Evolutionary conservation across 2,329 filamentous ascomycete genomes (phyloP).

Genomic region (Sarocladium oryzae): DNA sequence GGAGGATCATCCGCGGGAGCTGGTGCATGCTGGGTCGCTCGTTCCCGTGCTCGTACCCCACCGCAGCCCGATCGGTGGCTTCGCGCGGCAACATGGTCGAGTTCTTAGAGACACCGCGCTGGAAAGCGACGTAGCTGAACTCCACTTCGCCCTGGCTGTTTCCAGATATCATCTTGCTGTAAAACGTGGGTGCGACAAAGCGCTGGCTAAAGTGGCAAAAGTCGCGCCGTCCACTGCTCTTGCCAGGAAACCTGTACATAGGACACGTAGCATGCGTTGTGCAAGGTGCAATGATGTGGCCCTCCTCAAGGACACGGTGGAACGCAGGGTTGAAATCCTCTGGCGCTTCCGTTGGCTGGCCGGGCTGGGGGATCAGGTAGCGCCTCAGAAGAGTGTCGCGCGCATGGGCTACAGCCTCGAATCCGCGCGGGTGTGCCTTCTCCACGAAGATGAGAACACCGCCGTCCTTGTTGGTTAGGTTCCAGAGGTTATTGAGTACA

Average conservation of each 20-base stretch:
- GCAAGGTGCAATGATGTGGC: constrained; percentile 68
- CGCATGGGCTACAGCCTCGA: constrained; percentile 84
- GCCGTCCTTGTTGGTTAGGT: constrained; percentile 72
- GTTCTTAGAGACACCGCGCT: constrained; percentile 55
- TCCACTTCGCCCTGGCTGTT: constrained; percentile 85
- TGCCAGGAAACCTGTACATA: constrained; percentile 72
- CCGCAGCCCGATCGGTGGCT: constrained; percentile 61
- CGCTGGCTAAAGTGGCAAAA: constrained; percentile 89
- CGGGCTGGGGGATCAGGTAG: constrained; percentile 52
- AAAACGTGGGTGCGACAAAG: constrained; percentile 75
- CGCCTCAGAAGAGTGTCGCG: constrained; percentile 71
- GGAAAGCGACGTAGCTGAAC: constrained; percentile 84
- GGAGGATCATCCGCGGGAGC: constrained; percentile 71
- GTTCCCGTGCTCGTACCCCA: constrained; percentile 54
- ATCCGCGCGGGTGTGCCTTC: constrained; percentile 85
- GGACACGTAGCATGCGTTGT: constrained; percentile 86
- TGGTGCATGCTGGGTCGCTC: constrained; percentile 51
- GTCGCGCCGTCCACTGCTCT: constrained; percentile 71
- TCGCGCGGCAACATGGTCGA: constrained; percentile 25
- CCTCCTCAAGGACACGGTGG: constrained; percentile 45
- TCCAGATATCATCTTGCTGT: constrained; percentile 67
- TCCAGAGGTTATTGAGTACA: constrained; percentile 84
- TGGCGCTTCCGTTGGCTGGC: constrained; percentile 24
- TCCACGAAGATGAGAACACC: constrained; percentile 84
- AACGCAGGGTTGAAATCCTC: constrained; percentile 34